Evolutionary conservation across 192 early-diverging fungal genomes (phyloP).

Genomic region (Coemansia sp.): DNA sequence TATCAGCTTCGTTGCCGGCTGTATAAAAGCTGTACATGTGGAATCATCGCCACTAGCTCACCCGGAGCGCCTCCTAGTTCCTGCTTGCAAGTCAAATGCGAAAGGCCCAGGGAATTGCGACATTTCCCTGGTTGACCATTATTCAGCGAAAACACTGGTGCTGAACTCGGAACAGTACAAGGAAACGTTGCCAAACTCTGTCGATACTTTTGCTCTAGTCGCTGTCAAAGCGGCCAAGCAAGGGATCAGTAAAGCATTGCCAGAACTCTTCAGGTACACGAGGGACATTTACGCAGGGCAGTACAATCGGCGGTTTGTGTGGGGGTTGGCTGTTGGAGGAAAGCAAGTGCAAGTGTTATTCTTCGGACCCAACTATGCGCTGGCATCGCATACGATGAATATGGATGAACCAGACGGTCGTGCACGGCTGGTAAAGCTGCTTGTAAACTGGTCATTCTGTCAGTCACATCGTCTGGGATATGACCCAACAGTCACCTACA

Average conservation of each 20-base stretch:
- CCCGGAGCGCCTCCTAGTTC: neutral
- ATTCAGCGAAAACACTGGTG: neutral
- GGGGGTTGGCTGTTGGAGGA: neutral
- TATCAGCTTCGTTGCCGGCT: neutral
- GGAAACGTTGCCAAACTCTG: neutral
- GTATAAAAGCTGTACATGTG: neutral
- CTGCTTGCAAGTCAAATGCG: neutral
- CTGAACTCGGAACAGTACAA: neutral
- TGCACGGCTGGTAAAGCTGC: neutral
- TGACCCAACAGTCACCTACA: conserved; percentile 8
- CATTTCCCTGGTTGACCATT: neutral
- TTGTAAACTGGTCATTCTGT: conserved; percentile 18
- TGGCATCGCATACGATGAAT: conserved; percentile 8
- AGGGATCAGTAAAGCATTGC: neutral
- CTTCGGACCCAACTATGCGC: neutral
- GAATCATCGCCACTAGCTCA: neutral
- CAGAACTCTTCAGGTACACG: conserved; percentile 9
- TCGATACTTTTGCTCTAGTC: neutral
- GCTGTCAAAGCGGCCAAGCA: neutral
- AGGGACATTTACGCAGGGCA: conserved; percentile 8
- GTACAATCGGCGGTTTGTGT: conserved; percentile 15
- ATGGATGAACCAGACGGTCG: neutral
- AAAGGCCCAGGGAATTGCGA: neutral
- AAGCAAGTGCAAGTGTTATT: neutral
- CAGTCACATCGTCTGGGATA: neutral